These are phyloP conservation scores for Monilinia laxa DNA, from an alignment of 2,329 filamentous ascomycete genomes.

Conservation along the genomic window DNA sequence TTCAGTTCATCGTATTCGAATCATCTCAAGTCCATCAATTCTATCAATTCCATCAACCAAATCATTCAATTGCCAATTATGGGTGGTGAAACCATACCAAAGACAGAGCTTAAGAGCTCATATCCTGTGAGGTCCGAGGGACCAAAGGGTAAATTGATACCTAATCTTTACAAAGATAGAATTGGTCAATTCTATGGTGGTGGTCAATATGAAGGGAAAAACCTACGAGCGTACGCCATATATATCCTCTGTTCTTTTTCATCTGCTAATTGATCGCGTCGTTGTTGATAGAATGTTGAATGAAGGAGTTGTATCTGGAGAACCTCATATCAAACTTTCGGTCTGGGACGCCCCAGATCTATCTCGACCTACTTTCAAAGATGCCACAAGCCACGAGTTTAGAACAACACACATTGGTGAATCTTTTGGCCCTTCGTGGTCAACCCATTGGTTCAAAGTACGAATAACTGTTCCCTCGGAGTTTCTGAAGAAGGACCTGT, in stretches of 20 bases:
- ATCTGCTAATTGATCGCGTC: slow-evolving; percentile 23
- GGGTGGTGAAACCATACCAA: slow-evolving; percentile 40
- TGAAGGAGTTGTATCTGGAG: slow-evolving; percentile 64
- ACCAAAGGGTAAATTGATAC: slow-evolving; percentile 75
- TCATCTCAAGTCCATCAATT: slow-evolving; percentile 2
- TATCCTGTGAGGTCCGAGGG: slow-evolving; percentile 40
- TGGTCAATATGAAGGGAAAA: slow-evolving; percentile 76
- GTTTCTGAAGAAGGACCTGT: slow-evolving; percentile 70
- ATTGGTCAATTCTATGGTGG: slow-evolving; percentile 76
- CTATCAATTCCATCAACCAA: slow-evolving; percentile 19
- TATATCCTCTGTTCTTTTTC: slow-evolving; percentile 12
- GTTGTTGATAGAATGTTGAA: slow-evolving; percentile 61
- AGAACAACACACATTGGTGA: slow-evolving; percentile 71
- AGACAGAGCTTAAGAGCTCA: slow-evolving; percentile 33
- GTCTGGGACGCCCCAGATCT: slow-evolving; percentile 82
- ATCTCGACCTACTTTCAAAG: slow-evolving; percentile 79
- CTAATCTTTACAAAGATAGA: slow-evolving; percentile 79
- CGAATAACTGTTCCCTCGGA: slow-evolving; percentile 73
- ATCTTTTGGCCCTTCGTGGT: slow-evolving; percentile 90
- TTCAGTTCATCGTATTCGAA: slow-evolving; percentile 11
- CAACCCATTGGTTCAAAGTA: slow-evolving; percentile 95
- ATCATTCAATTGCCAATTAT: slow-evolving; percentile 35
- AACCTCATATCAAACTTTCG: slow-evolving; percentile 76
- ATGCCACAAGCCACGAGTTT: slow-evolving; percentile 75
- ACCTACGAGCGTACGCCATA: slow-evolving; percentile 65